Conservation (phyloP, 2,329 filamentous ascomycete species). For the Colletotrichum sublineola region DNA sequence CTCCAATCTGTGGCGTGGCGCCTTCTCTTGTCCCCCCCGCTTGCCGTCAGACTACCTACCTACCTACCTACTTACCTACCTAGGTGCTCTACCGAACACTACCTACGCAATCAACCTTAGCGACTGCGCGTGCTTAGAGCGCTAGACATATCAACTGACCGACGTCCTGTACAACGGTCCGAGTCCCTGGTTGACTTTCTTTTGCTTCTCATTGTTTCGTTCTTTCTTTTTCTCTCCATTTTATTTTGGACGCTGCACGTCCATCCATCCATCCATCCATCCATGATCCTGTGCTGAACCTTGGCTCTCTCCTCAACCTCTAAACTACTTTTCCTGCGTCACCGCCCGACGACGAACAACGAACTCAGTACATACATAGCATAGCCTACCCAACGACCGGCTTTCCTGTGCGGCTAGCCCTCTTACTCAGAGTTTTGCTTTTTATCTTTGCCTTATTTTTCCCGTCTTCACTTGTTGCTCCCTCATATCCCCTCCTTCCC, state of each 20-base stretch:
- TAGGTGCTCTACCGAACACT: background rate
- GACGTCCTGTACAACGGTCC: background rate
- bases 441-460: background rate
- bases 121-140: background rate
- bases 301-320: background rate
- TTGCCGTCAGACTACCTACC: no score
- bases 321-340: background rate
- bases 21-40: background rate
- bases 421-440: conserved; percentile 3
- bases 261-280: background rate
- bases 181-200: conserved; percentile 10
- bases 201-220: background rate
- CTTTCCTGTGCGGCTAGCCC: conserved; percentile 11
- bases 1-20: background rate
- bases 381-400: background rate
- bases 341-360: background rate
- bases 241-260: background rate
- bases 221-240: background rate
- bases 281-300: conserved; percentile 8
- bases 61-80: background rate
- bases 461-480: background rate
- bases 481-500: conserved; percentile 4
- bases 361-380: background rate
- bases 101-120: background rate
- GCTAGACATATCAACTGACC: conserved; percentile 11